Percentiles rank a stretch among this genome's conserved stretches.
Evolutionary conservation across 805 yeast genomes (phyloP).

Genomic region (Grigorovia humatica): DNA sequence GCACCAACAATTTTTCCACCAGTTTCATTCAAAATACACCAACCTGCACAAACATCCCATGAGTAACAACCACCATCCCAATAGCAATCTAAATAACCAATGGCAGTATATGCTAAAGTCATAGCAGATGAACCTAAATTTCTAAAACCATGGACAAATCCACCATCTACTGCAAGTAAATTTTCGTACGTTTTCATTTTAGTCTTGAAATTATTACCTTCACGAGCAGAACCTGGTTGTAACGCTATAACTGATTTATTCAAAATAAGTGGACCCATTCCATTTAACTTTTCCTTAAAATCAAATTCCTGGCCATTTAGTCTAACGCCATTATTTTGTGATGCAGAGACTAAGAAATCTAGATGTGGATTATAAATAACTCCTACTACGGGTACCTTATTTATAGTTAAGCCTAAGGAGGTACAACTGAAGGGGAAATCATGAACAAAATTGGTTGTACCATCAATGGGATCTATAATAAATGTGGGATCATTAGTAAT

Average conservation of each 20-base stretch:
- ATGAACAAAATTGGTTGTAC: slow-evolving; percentile 57
- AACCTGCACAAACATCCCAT: slow-evolving; percentile 69
- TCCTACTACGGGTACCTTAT: slow-evolving; percentile 45
- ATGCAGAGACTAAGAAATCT: slow-evolving; percentile 41
- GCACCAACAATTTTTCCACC: slow-evolving; percentile 53
- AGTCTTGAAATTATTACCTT: slow-evolving; percentile 80
- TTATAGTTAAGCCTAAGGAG: slow-evolving; percentile 46
- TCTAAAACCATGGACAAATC: slow-evolving; percentile 69
- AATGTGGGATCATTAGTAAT: slow-evolving; percentile 48
- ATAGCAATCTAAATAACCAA: slow-evolving; percentile 50
- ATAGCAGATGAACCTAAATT: slow-evolving; percentile 57
- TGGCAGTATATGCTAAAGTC: slow-evolving; percentile 48
- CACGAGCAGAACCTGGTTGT: slow-evolving; percentile 80
- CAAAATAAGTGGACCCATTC: slow-evolving; percentile 77
- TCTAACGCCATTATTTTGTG: slow-evolving; percentile 45
- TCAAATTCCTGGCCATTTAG: slow-evolving; percentile 36
- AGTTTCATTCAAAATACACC: slow-evolving; percentile 51
- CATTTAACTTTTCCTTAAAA: slow-evolving; percentile 57
- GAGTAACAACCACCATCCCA: slow-evolving; percentile 64
- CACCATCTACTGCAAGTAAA: slow-evolving; percentile 80
- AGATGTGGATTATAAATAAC: slow-evolving; percentile 54
- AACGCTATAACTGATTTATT: slow-evolving; percentile 82
- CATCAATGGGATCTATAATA: slow-evolving; percentile 57
- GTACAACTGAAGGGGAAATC: slow-evolving; percentile 54
- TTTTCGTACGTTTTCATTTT: slow-evolving; percentile 73